phyloP scores from a whole-genome alignment of 2,329 filamentous ascomycete species.

The Pseudocercospora cruenta region DNA sequence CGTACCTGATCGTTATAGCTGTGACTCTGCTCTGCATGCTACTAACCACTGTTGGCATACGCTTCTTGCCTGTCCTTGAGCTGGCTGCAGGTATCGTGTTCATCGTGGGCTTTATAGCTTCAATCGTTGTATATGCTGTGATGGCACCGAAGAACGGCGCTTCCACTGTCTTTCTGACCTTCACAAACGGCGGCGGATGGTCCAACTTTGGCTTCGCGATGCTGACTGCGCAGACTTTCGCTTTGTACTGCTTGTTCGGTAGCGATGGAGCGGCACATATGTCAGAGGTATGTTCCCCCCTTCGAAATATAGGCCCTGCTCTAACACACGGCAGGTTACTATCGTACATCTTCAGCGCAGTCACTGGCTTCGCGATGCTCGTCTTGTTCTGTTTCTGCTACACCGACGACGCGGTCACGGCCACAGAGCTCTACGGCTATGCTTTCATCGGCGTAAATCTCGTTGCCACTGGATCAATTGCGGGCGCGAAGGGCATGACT shows the following conservation, averaged over 20 bases:
- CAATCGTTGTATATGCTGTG: too few species aligned
- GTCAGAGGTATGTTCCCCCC: neutral
- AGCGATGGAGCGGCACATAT: constrained; percentile 20
- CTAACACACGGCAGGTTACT: constrained; percentile 15
- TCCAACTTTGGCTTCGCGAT: constrained; percentile 30
- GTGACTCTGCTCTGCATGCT: too few species aligned
- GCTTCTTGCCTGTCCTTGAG: too few species aligned
- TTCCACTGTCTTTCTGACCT: too few species aligned
- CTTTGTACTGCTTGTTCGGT: constrained; percentile 15
- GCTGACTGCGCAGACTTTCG: constrained; percentile 29
- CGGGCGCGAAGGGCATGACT: constrained; percentile 1
- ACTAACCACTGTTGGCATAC: too few species aligned
- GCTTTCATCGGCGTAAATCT: constrained; percentile 15
- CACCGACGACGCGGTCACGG: constrained; percentile 3
- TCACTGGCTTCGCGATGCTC: constrained; percentile 11
- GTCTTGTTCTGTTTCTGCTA: constrained; percentile 20
- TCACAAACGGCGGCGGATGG: constrained; percentile 24
- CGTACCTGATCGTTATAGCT: too few species aligned
- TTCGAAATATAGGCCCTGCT: neutral
- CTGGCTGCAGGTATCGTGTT: too few species aligned
- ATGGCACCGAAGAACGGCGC: too few species aligned
- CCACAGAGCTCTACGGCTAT: constrained; percentile 10
- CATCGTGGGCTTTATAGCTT: too few species aligned
- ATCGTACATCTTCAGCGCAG: constrained; percentile 16
- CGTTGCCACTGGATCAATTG: neutral